Conservation (phyloP, 495 filamentous ascomycete species). For the Penicillium flavigenum region DNA sequence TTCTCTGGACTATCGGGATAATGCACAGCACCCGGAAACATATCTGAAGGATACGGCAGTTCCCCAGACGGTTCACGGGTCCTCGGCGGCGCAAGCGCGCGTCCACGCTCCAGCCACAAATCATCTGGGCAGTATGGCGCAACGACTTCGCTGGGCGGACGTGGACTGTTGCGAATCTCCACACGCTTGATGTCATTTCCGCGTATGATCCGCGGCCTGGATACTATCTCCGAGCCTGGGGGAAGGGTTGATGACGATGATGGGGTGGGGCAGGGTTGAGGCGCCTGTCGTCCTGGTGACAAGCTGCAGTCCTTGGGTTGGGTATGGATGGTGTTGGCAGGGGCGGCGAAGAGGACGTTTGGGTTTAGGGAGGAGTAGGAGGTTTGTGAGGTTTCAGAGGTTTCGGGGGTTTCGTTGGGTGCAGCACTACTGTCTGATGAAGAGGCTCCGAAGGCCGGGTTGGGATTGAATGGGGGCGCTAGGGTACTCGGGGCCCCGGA, state of each 20-base stretch:
- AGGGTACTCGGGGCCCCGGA: conserved; percentile 1
- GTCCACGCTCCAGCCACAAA: conserved; percentile 32
- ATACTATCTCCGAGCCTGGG: conserved; percentile 31
- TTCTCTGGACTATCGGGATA: conserved; percentile 29
- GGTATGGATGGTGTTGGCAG: conserved; percentile 11
- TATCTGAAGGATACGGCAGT: conserved; percentile 28
- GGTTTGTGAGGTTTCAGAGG: conserved; percentile 12
- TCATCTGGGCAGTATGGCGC: conserved; percentile 37
- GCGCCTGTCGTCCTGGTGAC: not conserved
- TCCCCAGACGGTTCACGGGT: conserved; percentile 2
- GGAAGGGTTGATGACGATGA: conserved; percentile 14
- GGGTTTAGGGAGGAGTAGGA: conserved; percentile 3
- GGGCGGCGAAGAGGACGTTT: conserved; percentile 9
- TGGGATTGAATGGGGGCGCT: conserved; percentile 6
- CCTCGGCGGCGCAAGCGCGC: not conserved
- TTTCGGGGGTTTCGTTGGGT: conserved; percentile 12
- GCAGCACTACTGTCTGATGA: conserved; percentile 16
- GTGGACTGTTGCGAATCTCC: conserved; percentile 34
- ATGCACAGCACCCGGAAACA: conserved; percentile 11
- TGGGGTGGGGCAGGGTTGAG: conserved; percentile 2
- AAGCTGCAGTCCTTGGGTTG: conserved; percentile 1
- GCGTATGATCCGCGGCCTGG: conserved; percentile 36
- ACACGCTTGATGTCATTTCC: conserved; percentile 41
- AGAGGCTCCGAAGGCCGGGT: conserved; percentile 4
- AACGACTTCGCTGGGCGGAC: conserved; percentile 26